phyloP scores from a whole-genome alignment of 805 yeast species.

The Wickerhamiella allomyrinae region DNA sequence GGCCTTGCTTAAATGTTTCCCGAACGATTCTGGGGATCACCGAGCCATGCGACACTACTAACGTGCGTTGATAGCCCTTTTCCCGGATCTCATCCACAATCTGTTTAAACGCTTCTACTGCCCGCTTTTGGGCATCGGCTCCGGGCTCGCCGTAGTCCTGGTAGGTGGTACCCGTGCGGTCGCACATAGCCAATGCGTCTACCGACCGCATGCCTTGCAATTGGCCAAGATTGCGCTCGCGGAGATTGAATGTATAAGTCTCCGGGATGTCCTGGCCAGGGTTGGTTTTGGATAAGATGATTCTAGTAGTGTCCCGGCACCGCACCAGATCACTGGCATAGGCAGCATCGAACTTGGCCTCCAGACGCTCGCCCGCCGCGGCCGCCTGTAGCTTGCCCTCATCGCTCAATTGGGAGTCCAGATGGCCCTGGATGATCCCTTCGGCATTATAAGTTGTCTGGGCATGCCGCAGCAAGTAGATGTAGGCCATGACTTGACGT shows the following conservation, averaged over 20 bases:
- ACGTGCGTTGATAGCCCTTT: neutral
- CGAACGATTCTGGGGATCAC: neutral
- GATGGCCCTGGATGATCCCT: conserved; percentile 68
- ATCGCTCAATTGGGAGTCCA: conserved; percentile 47
- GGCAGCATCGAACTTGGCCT: conserved; percentile 30
- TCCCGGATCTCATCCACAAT: neutral
- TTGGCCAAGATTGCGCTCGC: conserved; percentile 70
- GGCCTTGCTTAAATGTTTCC: neutral
- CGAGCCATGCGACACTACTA: conserved; percentile 3
- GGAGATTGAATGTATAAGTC: conserved; percentile 26
- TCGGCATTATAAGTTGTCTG: conserved; percentile 61
- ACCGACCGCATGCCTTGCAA: conserved; percentile 59
- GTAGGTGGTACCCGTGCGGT: conserved; percentile 41
- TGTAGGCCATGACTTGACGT: neutral
- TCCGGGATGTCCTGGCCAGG: conserved; percentile 13
- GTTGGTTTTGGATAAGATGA: conserved; percentile 25
- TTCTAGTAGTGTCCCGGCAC: conserved; percentile 36
- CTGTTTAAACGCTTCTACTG: neutral
- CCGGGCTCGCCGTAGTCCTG: conserved; percentile 51
- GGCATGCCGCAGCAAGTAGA: conserved; percentile 56
- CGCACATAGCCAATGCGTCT: conserved; percentile 44
- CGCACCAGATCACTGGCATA: conserved; percentile 37
- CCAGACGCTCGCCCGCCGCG: conserved; percentile 34
- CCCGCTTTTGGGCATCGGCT: conserved; percentile 18
- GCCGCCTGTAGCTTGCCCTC: conserved; percentile 49